These are phyloP conservation scores for Metschnikowia picachoensis DNA, from an alignment of 805 yeast species.

Conservation along the genomic window DNA sequence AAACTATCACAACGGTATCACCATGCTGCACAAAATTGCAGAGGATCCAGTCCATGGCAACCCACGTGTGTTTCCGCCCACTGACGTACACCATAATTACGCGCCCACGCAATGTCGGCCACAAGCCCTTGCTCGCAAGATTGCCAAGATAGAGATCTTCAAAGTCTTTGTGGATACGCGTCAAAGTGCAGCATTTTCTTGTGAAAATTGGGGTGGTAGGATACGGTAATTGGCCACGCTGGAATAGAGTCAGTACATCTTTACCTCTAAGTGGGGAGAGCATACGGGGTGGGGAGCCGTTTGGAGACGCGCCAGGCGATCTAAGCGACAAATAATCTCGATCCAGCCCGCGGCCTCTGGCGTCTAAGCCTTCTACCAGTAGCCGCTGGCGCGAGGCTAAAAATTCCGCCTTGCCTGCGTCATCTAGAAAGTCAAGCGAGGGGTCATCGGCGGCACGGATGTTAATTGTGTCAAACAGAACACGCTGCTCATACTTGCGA, in stretches of 20 bases:
- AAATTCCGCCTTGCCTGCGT: slow-evolving; percentile 8
- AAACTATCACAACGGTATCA: slow-evolving; percentile 60
- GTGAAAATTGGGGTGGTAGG: slow-evolving; percentile 41
- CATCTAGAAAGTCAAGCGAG: slow-evolving; percentile 18
- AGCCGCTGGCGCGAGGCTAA: slow-evolving; percentile 13
- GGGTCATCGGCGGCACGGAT: slow-evolving; percentile 26
- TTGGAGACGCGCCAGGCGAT: slow-evolving; percentile 17
- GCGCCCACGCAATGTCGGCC: slow-evolving; percentile 48
- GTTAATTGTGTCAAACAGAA: slow-evolving; percentile 54
- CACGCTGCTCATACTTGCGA: slow-evolving; percentile 30
- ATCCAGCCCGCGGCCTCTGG: slow-evolving; percentile 17
- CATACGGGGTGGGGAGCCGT: slow-evolving; percentile 20
- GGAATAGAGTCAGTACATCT: slow-evolving; percentile 15
- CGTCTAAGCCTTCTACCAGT: slow-evolving; percentile 11
- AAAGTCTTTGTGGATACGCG: slow-evolving; percentile 45
- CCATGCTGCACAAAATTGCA: slow-evolving; percentile 54
- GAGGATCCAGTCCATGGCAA: slow-evolving; percentile 68
- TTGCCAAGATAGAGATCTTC: slow-evolving; percentile 44
- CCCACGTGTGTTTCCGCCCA: slow-evolving; percentile 80
- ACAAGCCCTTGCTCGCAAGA: slow-evolving; percentile 22
- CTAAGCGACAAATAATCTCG: slow-evolving; percentile 9
- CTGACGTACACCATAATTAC: slow-evolving; percentile 60
- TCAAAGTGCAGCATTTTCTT: slow-evolving; percentile 40
- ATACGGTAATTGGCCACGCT: slow-evolving; percentile 20
- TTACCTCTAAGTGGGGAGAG: slow-evolving; percentile 16